Evolutionary conservation across 768 basidiomycete species (phyloP), one percentile per base, ranked within the genome.

Genomic region (Amanita molliuscula): DNA sequence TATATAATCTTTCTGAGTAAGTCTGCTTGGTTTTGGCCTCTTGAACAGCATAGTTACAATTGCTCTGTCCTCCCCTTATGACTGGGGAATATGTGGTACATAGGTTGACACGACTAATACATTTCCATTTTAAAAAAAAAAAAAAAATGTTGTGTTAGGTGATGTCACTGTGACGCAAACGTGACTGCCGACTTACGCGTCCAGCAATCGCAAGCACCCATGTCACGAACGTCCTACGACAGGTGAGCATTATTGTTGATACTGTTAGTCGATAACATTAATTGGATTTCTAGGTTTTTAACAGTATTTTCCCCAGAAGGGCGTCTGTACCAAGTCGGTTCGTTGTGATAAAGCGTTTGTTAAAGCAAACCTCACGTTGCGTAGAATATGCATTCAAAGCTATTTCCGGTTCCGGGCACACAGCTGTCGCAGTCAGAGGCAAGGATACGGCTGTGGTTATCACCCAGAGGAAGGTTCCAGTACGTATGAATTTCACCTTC

Each of bases 331-430:
- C 96, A 99, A 93, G 95, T 98, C 64, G 96, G 92, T 89, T 59
- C 59, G 87, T 73, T 25, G 15, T 42, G 43, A 53, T 50, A 33
- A 26, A 21, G 44, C 40, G 41, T 47, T 38, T 46, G 35, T 37
- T 35, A 36, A 31, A 18, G 50, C 45, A 58, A 52, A 55, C 53
- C 48, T 49, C 54, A 45, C 29, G 46, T 10, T 54, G 13, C 33
- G 4, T 59, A 97, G 94, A 98, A 72, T 98, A 98, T 76, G 95
- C 96, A 23, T 98, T 98, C 84, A 99, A 98, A 69, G 96, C 96
- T 43, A 97, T 98, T 65, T 91, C 93, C 54, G 92, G 91, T 49
- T 92, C 93, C 1, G 95, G 93, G 1, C 91, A 97, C 61, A 98
- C 96, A 1, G 82, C 95, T 1, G 77, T 99, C 45, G 78, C 94